These are phyloP conservation scores for Alternaria sp. DNA, from an alignment of 2,329 filamentous ascomycete genomes.

Conservation along the genomic window DNA sequence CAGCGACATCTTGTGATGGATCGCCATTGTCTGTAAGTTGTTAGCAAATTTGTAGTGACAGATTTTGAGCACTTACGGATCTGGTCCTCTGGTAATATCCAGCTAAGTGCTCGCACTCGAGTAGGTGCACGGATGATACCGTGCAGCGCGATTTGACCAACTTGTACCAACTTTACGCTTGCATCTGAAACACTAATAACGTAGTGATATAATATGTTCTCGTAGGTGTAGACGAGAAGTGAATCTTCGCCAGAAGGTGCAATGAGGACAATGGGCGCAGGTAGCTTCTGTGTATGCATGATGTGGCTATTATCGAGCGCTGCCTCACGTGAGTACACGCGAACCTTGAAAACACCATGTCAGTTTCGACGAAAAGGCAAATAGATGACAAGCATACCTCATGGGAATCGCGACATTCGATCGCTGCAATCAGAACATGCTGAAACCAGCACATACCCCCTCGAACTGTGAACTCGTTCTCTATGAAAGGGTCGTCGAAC, in stretches of 20 bases:
- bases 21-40: conserved; percentile 74
- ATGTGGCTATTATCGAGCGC: conserved; percentile 76
- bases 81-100: conserved; percentile 93
- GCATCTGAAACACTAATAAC: conserved; percentile 77
- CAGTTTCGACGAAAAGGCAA: conserved; percentile 6
- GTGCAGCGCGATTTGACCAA: conserved; percentile 98
- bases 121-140: conserved; percentile 95
- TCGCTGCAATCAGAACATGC: conserved; percentile 89
- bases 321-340: conserved; percentile 90
- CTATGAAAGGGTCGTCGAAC: conserved; percentile 80
- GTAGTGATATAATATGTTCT: conserved; percentile 95
- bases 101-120: conserved; percentile 90
- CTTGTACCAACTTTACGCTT: conserved; percentile 83
- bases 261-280: conserved; percentile 87
- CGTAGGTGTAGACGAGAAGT: conserved; percentile 93
- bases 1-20: conserved; percentile 92
- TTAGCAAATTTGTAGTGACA: conserved; percentile 25
- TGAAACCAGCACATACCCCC: conserved; percentile 99
- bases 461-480: conserved; percentile 90
- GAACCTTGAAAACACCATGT: conserved; percentile 61
- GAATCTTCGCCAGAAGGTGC: conserved; percentile 93
- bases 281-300: conserved; percentile 79
- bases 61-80: conserved; percentile 62
- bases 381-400: conserved; percentile 61
- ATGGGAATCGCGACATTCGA: conserved; percentile 84